Conservation (phyloP, 495 filamentous ascomycete genomes). For the Aspergillus incahuasiensis region DNA sequence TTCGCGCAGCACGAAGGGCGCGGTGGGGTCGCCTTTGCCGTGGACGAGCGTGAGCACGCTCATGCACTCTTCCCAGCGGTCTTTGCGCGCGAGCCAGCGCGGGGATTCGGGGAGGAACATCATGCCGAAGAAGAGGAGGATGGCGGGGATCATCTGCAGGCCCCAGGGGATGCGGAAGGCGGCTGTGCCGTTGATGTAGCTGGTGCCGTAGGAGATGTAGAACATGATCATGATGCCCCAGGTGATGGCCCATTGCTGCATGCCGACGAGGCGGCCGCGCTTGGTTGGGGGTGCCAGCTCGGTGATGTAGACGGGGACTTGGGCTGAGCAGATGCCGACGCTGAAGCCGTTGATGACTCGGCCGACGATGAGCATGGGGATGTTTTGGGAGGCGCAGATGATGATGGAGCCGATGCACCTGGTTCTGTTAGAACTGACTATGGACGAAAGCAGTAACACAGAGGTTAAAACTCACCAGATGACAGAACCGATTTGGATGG, state of each 20-base stretch:
- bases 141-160: slow-evolving; percentile 67
- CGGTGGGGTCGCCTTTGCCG: slow-evolving; percentile 57
- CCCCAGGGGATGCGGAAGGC: slow-evolving; percentile 75
- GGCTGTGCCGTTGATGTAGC: slow-evolving; percentile 35
- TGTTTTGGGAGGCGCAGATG: slow-evolving; percentile 66
- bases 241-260: slow-evolving; percentile 76
- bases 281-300: slow-evolving; percentile 65
- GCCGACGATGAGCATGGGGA: slow-evolving; percentile 67
- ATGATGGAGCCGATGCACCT: slow-evolving; percentile 63
- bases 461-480: slow-evolving; percentile 54
- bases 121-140: slow-evolving; percentile 59
- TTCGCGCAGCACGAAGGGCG: slow-evolving; percentile 60
- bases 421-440: slow-evolving; percentile 9
- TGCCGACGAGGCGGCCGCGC: slow-evolving; percentile 65
- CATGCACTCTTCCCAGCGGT: slow-evolving; percentile 67
- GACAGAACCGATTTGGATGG: slow-evolving; percentile 59
- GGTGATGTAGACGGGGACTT: slow-evolving; percentile 75
- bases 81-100: slow-evolving; percentile 69
- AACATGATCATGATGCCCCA: slow-evolving; percentile 85
- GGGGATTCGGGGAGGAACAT: slow-evolving; percentile 69
- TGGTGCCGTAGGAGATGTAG: slow-evolving; percentile 32
- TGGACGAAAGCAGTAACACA: background rate
- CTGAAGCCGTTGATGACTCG: slow-evolving; percentile 73
- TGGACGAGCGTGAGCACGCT: slow-evolving; percentile 63
- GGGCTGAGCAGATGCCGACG: slow-evolving; percentile 74